Evolutionary conservation across 305 asterid genomes (phyloP).

Genomic region (Ilex paraguariensis): DNA sequence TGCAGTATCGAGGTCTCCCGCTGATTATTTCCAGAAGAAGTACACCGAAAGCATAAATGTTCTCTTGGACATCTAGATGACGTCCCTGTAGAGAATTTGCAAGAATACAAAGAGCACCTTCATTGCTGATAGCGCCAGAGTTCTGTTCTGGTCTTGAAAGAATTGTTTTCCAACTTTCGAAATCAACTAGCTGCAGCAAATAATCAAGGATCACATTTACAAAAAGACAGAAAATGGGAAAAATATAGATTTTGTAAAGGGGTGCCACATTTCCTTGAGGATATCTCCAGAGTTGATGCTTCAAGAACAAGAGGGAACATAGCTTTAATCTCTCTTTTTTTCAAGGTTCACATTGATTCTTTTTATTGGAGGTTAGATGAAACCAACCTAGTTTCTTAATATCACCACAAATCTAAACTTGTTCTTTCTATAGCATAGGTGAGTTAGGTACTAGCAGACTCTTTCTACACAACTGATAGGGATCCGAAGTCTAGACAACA

Average conservation of each 20-base stretch:
- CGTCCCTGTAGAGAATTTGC: constrained; percentile 74
- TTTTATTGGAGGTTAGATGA: too few species aligned
- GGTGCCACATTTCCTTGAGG: too few species aligned
- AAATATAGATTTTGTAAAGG: neutral
- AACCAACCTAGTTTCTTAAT: too few species aligned
- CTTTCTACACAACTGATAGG: neutral
- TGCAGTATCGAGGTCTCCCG: constrained; percentile 83
- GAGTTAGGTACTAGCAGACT: neutral
- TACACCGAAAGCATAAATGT: constrained; percentile 75
- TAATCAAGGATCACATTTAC: constrained; percentile 1
- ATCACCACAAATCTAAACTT: neutral
- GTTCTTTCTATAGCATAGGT: neutral
- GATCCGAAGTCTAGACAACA: neutral
- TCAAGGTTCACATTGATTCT: too few species aligned
- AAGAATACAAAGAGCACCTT: constrained; percentile 75
- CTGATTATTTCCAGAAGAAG: constrained; percentile 82
- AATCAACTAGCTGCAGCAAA: constrained; percentile 76
- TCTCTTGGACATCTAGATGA: constrained; percentile 64
- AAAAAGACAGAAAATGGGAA: neutral
- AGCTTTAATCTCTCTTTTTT: too few species aligned
- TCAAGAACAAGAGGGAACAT: too few species aligned
- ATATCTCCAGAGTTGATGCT: too few species aligned
- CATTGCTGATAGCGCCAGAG: constrained; percentile 61
- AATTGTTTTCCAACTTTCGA: constrained; percentile 87
- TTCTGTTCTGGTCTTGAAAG: constrained; percentile 81